Percentiles rank a stretch among this genome's conserved stretches.
phyloP scores from a whole-genome alignment of 352 stramenopile species.

The Globisporangium camurandrum region DNA sequence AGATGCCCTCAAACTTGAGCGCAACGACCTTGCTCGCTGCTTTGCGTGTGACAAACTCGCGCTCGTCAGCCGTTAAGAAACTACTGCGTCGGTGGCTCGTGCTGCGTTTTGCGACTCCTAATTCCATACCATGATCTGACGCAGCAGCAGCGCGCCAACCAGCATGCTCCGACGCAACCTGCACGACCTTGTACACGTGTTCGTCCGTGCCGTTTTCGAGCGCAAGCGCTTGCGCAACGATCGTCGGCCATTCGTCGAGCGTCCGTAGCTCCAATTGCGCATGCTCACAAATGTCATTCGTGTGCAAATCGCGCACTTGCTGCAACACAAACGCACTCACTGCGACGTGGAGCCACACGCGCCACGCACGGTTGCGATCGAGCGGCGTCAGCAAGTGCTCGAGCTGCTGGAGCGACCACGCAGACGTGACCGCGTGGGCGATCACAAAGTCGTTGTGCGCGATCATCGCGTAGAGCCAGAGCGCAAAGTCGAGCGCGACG shows the following conservation, averaged over 20 bases:
- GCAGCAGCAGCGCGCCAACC: no score
- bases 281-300: constrained; percentile 19
- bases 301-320: constrained; percentile 20
- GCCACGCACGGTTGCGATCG: constrained; percentile 21
- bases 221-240: constrained; percentile 24
- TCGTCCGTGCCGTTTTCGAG: constrained; percentile 34
- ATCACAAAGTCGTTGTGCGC: constrained; percentile 30
- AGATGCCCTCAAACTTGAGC: constrained; percentile 4
- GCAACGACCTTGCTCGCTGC: constrained; percentile 30
- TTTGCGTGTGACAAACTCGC: constrained; percentile 31
- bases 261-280: constrained; percentile 10
- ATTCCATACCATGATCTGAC: no score
- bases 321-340: constrained; percentile 19
- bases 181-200: constrained; percentile 64
- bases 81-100: not conserved
- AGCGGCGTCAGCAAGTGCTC: constrained; percentile 20
- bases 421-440: constrained; percentile 22
- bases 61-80: constrained; percentile 27
- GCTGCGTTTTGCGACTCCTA: not conserved
- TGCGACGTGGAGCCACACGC: constrained; percentile 24
- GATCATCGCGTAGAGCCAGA: constrained; percentile 23
- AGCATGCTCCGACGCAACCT: constrained; percentile 34
- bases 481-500: constrained; percentile 20
- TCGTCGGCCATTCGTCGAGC: constrained; percentile 31
- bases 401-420: constrained; percentile 27